Conservation (phyloP, 768 basidiomycete species). For the Collybiopsis luxurians region DNA sequence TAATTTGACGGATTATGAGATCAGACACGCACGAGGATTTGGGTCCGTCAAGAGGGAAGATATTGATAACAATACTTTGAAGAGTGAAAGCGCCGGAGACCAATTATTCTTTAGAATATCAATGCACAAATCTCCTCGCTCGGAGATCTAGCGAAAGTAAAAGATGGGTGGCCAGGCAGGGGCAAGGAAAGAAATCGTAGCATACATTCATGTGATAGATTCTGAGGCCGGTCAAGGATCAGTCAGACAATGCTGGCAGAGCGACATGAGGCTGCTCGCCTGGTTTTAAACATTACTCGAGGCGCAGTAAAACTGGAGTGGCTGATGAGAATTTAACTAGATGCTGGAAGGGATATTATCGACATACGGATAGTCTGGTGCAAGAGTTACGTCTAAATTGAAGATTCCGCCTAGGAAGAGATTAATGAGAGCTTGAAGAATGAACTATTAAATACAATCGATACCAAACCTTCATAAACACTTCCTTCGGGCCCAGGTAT, state of each 20-base stretch:
- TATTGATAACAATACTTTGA: conserved; percentile 92
- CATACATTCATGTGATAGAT: conserved; percentile 86
- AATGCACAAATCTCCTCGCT: conserved; percentile 76
- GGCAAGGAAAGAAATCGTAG: conserved; percentile 3
- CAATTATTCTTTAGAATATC: conserved; percentile 93
- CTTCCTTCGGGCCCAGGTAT: conserved; percentile 85
- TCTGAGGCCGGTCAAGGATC: conserved; percentile 29
- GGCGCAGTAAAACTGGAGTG: conserved; percentile 71
- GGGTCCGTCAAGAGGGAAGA: conserved; percentile 93
- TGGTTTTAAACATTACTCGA: conserved; percentile 69
- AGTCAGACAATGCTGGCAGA: neutral
- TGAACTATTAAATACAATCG: too few relatives aligned
- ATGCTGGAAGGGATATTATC: conserved; percentile 6
- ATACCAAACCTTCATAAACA: conserved; percentile 63
- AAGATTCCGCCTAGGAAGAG: conserved; percentile 52
- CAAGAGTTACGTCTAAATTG: conserved; percentile 60
- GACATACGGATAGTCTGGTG: conserved; percentile 77
- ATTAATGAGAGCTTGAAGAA: too few relatives aligned
- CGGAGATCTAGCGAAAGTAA: conserved; percentile 49
- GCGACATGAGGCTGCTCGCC: conserved; percentile 37
- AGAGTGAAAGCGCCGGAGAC: conserved; percentile 91
- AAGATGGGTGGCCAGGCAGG: neutral
- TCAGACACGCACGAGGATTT: conserved; percentile 71
- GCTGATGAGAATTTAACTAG: conserved; percentile 6
- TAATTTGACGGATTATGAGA: neutral